Evolutionary conservation across 2,329 filamentous ascomycete species (phyloP).

Genomic region (Ophiocordyceps camponoti-floridani): DNA sequence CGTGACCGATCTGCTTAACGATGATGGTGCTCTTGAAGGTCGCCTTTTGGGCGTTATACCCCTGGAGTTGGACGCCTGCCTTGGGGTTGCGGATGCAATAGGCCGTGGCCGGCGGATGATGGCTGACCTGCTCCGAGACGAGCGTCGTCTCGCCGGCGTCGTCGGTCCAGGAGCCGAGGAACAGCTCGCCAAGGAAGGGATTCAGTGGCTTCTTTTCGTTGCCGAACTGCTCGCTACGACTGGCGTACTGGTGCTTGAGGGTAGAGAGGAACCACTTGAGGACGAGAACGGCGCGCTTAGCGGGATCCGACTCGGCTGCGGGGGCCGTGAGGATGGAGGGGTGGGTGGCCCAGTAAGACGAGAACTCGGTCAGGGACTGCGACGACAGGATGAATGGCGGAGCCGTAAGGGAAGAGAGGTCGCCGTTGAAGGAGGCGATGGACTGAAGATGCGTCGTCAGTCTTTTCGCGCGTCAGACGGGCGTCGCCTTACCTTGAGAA

Average conservation of each 20-base stretch:
- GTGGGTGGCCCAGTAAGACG: slow-evolving; percentile 68
- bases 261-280: slow-evolving; percentile 93
- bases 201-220: slow-evolving; percentile 98
- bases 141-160: slow-evolving; percentile 66
- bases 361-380: slow-evolving; percentile 65
- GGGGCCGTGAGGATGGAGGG: slow-evolving; percentile 66
- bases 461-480: too few species aligned
- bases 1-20: slow-evolving; percentile 87
- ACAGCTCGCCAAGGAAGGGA: slow-evolving; percentile 88
- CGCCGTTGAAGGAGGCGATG: slow-evolving; percentile 67
- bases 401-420: slow-evolving; percentile 63
- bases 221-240: slow-evolving; percentile 58
- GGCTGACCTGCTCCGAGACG: slow-evolving; percentile 84
- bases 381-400: slow-evolving; percentile 69
- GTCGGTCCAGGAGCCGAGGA: slow-evolving; percentile 81
- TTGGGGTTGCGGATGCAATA: slow-evolving; percentile 82
- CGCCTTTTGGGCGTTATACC: slow-evolving; percentile 93
- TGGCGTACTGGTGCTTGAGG: slow-evolving; percentile 68
- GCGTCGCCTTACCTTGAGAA: slow-evolving; percentile 26
- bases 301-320: slow-evolving; percentile 58
- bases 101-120: slow-evolving; percentile 88
- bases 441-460: slow-evolving; percentile 24
- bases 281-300: slow-evolving; percentile 72
- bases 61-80: slow-evolving; percentile 61
- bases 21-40: slow-evolving; percentile 88